Evolutionary conservation across 2,329 filamentous ascomycete species (phyloP).

Genomic region (Aspergillus novoparasiticus): DNA sequence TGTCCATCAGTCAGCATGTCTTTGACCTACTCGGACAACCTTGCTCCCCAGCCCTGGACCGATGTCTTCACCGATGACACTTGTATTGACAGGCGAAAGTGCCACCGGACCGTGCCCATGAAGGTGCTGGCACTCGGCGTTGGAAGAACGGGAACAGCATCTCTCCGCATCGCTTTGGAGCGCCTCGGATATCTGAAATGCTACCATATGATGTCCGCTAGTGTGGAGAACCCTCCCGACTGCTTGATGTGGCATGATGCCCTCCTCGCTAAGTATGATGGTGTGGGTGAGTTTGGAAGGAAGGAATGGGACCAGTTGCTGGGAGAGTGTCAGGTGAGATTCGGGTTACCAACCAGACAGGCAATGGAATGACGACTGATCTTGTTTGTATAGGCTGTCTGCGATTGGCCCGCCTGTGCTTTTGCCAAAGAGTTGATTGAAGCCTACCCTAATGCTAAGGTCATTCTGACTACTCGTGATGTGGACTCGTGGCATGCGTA

Average conservation of each 20-base stretch:
- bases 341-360: neutral
- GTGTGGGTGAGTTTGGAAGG: conserved; percentile 63
- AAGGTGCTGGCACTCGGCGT: conserved; percentile 70
- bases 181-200: conserved; percentile 68
- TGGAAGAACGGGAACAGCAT: conserved; percentile 71
- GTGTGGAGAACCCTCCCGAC: conserved; percentile 68
- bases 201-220: conserved; percentile 74
- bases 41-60: conserved; percentile 44
- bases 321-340: conserved; percentile 57
- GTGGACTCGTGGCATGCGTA: conserved; percentile 65
- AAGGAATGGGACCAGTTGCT: conserved; percentile 71
- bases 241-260: conserved; percentile 72
- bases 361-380: conserved; percentile 12
- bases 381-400: conserved; percentile 55
- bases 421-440: conserved; percentile 72
- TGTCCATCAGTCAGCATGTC: conserved; percentile 29
- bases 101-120: conserved; percentile 70
- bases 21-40: conserved; percentile 39
- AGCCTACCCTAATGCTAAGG: conserved; percentile 72
- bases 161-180: conserved; percentile 66
- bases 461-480: conserved; percentile 68
- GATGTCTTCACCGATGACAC: conserved; percentile 64
- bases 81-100: conserved; percentile 67
- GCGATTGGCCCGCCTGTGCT: conserved; percentile 68
- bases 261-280: conserved; percentile 64